A percentile compares a stretch with the other conserved stretches of the same genome.
phyloP scores from a whole-genome alignment of 352 stramenopile genomes.

The Globisporangium iwayamae region DNA sequence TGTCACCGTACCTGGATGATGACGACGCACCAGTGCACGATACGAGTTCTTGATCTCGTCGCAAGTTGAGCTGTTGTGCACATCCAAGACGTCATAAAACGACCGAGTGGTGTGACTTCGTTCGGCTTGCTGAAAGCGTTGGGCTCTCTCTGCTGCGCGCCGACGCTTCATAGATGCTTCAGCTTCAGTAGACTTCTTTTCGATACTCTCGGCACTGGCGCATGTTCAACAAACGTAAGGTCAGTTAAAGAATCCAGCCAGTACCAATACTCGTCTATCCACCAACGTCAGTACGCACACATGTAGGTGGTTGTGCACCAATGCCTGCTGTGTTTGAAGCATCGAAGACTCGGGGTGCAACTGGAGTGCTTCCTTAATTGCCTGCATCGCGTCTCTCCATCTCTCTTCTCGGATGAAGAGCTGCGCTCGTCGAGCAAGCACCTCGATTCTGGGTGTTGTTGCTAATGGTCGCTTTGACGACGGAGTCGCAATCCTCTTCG shows the following conservation, averaged over 20 bases:
- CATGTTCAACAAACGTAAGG: not conserved
- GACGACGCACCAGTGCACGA: conserved; percentile 1
- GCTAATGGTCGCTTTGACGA: not conserved
- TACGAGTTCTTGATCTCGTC: conserved; percentile 6
- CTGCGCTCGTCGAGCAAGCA: conserved; percentile 1
- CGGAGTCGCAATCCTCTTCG: not conserved
- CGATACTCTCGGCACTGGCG: not conserved
- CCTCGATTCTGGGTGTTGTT: not conserved
- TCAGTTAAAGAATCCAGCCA: not conserved
- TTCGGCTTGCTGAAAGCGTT: not conserved
- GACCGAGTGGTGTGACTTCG: not conserved
- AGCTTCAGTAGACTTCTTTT: not conserved
- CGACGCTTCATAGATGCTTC: not conserved
- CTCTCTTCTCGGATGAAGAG: not conserved
- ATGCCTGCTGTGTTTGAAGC: not conserved
- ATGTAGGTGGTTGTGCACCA: not conserved
- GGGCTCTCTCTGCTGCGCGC: not conserved
- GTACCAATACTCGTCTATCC: not conserved
- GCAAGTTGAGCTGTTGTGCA: not conserved
- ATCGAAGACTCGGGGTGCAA: not conserved
- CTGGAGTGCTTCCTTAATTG: conserved; percentile 2
- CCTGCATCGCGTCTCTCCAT: conserved; percentile 2
- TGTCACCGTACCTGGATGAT: not conserved
- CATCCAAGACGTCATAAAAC: conserved; percentile 3
- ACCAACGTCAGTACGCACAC: not conserved